Evolutionary conservation across 495 filamentous ascomycete species (phyloP).

Genomic region (Staphylotrichum longicolle): DNA sequence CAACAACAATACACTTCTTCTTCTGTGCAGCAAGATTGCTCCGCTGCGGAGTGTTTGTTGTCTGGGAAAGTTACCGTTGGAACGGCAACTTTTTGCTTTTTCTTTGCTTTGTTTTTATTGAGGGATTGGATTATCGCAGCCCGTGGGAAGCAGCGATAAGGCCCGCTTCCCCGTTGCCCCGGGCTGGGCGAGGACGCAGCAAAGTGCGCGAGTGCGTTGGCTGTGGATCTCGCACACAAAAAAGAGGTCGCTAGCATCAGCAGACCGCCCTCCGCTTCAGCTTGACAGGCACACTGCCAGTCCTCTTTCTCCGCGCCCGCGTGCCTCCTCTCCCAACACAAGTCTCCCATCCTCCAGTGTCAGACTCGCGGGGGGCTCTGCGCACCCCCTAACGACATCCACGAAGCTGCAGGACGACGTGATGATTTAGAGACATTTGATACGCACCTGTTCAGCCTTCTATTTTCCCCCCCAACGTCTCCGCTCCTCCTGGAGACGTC

Average conservation of each 20-base stretch:
- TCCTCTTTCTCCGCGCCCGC: conserved; percentile 23
- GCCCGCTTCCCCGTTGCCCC: not conserved
- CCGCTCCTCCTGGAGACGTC: conserved; percentile 11
- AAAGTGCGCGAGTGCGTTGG: not conserved
- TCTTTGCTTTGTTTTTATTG: not conserved
- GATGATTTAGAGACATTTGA: conserved; percentile 24
- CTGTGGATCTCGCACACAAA: conserved; percentile 27
- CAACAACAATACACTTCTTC: not conserved
- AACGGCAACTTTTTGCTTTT: not conserved
- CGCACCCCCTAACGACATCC: conserved; percentile 24
- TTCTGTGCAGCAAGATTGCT: not conserved
- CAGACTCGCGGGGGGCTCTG: conserved; percentile 16
- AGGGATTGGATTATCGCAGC: not conserved
- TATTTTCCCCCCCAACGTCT: conserved; percentile 12
- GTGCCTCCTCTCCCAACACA: conserved; percentile 23
- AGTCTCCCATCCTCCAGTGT: conserved; percentile 14
- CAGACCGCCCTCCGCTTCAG: conserved; percentile 14
- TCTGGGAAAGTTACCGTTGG: not conserved
- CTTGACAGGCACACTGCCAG: conserved; percentile 26
- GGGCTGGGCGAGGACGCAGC: not conserved
- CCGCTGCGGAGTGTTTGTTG: too few relatives aligned
- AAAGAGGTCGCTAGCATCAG: conserved; percentile 26
- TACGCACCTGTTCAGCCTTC: conserved; percentile 18
- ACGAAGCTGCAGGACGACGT: conserved; percentile 28
- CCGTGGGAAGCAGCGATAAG: not conserved